Base-by-base conservation (phyloP, 164 flowering plant species). In the Euptelea pleiosperma region DNA sequence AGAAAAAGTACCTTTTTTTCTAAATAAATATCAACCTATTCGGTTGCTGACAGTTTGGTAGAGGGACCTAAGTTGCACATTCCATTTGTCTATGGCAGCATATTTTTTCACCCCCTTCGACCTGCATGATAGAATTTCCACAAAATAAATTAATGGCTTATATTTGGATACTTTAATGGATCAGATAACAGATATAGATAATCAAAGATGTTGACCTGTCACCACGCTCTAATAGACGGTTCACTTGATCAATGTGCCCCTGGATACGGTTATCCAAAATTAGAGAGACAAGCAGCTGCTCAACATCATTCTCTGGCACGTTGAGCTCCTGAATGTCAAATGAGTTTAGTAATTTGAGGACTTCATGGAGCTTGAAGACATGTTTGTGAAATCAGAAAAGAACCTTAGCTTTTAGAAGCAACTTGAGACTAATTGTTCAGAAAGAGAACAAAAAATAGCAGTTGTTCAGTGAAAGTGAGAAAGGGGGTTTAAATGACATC, bases 281-380 rank as follows among this genome's bases (percentile, higher is more conserved):
- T 24, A 94, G 80, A 8, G 97, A 94, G 48, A 94, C 97, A 63
- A 94, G 71, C 61, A 94, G 71, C 67, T 84, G 82, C 70, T 90
- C 96, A 4, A 93, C 99, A 67, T 93, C 99, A 57, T 75, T 77
- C 70, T 90, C 99, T 9, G 99, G 95, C 73, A 93, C 99, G 65
- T 93, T 93, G 42, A 93, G 95, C 72, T 90, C 99, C 97, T 90
- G 77, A 11, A 73, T 22, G 10, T 12, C 15, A 58, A 58, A 54
- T 29, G 7, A 37, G 55, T 15, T 45, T 10, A 52, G 63, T 26
- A 41, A 63, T 12, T 29, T 40, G 41, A 21, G 14, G 26, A 47
- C 0, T 48, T 21, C 10, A n/a, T n/a, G n/a, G n/a, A n/a, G n/a
- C n/a, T n/a, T n/a, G n/a, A n/a, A n/a, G n/a, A n/a, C n/a, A n/a